A percentile compares a stretch with the other conserved stretches of the same genome.
These are phyloP conservation scores for Podospora didyma DNA, from an alignment of 495 filamentous ascomycete species.

Conservation along the genomic window DNA sequence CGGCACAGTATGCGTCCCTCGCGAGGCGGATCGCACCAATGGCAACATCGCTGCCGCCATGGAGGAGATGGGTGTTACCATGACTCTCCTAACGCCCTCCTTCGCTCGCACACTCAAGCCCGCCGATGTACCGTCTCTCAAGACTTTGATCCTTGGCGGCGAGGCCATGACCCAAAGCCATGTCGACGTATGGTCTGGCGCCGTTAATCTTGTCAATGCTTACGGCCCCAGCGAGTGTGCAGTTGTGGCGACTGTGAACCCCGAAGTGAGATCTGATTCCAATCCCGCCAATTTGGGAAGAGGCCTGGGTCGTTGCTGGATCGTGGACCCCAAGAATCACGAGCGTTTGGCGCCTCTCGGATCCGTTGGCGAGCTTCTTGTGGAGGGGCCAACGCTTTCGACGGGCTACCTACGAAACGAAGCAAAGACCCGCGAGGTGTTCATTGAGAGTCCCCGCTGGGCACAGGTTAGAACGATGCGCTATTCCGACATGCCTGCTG, in stretches of 20 bases:
- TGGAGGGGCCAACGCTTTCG: conserved; percentile 51
- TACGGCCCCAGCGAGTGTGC: no score
- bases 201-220: conserved; percentile 46
- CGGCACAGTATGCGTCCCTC: conserved; percentile 31
- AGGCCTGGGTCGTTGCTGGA: no score
- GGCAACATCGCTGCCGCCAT: conserved; percentile 29
- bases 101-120: conserved; percentile 18
- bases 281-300: no score
- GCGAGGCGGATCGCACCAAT: conserved; percentile 22
- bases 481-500: no score
- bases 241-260: neutral
- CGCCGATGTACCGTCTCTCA: conserved; percentile 14
- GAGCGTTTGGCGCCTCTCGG: conserved; percentile 61
- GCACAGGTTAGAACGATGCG: no score
- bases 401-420: conserved; percentile 69
- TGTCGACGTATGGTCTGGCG: conserved; percentile 16
- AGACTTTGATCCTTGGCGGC: conserved; percentile 23
- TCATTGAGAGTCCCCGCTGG: conserved; percentile 25
- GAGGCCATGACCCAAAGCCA: conserved; percentile 22
- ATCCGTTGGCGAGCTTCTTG: conserved; percentile 70
- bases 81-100: conserved; percentile 24
- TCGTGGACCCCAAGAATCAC: conserved; percentile 57
- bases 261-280: no score
- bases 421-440: conserved; percentile 52
- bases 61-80: conserved; percentile 16